These are phyloP conservation scores for Pyricularia pennisetigena DNA, from an alignment of 2,329 filamentous ascomycete genomes.

Conservation along the genomic window DNA sequence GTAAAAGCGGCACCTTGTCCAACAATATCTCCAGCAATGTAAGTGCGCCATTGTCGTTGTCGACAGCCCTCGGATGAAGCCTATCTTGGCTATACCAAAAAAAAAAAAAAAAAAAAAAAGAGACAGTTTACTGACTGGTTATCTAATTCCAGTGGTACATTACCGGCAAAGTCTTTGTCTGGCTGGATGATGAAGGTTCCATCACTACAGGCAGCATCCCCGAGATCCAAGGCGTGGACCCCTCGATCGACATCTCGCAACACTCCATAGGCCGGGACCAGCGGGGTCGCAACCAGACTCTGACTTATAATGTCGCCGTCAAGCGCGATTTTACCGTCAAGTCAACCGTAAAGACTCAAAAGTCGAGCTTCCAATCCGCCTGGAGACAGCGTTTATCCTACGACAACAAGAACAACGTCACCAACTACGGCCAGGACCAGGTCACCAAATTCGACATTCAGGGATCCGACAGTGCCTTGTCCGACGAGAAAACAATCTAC, in stretches of 20 bases:
- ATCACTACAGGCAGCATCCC: slow-evolving; percentile 35
- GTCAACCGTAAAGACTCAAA: slow-evolving; percentile 40
- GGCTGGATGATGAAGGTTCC: slow-evolving; percentile 44
- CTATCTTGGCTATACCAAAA: neutral
- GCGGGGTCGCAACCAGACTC: slow-evolving; percentile 46
- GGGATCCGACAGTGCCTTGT: slow-evolving; percentile 17
- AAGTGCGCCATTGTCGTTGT: neutral
- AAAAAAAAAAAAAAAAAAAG: too few relatives aligned
- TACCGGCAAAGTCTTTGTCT: slow-evolving; percentile 73
- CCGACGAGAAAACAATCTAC: slow-evolving; percentile 16
- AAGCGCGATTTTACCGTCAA: slow-evolving; percentile 42
- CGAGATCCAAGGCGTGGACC: slow-evolving; percentile 17
- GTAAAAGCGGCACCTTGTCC: slow-evolving; percentile 35
- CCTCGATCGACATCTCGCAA: slow-evolving; percentile 26
- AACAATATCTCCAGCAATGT: slow-evolving; percentile 13
- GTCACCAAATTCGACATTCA: slow-evolving; percentile 21
- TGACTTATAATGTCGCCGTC: slow-evolving; percentile 49
- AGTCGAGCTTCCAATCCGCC: slow-evolving; percentile 18
- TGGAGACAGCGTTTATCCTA: slow-evolving; percentile 53
- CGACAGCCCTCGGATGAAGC: neutral
- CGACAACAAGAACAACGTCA: slow-evolving; percentile 38
- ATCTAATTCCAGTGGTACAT: slow-evolving; percentile 49
- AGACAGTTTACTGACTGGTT: neutral
- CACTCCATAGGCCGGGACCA: slow-evolving; percentile 33
- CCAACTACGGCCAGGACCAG: slow-evolving; percentile 29